Evolutionary conservation across 2,329 filamentous ascomycete genomes (phyloP).

Genomic region (Chalaropsis thielavioides): DNA sequence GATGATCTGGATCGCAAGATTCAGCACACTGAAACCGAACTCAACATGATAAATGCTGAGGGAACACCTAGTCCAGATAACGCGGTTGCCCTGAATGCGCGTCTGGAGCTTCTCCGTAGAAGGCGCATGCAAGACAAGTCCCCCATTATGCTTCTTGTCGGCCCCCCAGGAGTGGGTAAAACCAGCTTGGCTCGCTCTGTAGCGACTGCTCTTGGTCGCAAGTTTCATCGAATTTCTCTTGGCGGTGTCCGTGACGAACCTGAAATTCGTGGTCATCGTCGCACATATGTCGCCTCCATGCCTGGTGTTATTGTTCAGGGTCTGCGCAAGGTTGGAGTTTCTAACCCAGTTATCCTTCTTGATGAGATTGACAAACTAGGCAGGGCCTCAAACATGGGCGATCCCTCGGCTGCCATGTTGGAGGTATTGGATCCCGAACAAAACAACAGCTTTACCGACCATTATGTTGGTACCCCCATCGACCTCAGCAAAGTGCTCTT

Average conservation of each 20-base stretch:
- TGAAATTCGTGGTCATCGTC: conserved; percentile 84
- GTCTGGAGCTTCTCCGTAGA: conserved; percentile 60
- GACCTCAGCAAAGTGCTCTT: conserved; percentile 95
- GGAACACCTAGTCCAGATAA: conserved; percentile 25
- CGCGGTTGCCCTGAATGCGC: conserved; percentile 35
- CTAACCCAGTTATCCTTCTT: conserved; percentile 87
- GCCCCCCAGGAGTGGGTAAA: conserved; percentile 89
- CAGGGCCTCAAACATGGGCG: conserved; percentile 79
- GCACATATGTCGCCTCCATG: conserved; percentile 98
- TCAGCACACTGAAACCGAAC: conserved; percentile 46
- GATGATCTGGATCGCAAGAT: conserved; percentile 70
- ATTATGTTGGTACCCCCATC: conserved; percentile 91
- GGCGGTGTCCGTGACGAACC: conserved; percentile 93
- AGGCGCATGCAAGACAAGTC: conserved; percentile 89
- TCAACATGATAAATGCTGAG: conserved; percentile 25
- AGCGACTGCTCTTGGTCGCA: conserved; percentile 77
- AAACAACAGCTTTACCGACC: conserved; percentile 86
- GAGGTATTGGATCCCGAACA: conserved; percentile 96
- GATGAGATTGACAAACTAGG: conserved; percentile 98
- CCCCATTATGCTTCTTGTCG: conserved; percentile 82
- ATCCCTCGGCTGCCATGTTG: conserved; percentile 93
- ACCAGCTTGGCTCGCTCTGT: conserved; percentile 90
- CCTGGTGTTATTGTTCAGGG: conserved; percentile 88
- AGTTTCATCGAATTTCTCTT: conserved; percentile 93
- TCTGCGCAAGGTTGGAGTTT: conserved; percentile 84